A percentile compares a stretch with the other conserved stretches of the same genome.
Conservation (phyloP, 2,329 filamentous ascomycete species). For the Calonectria pteridis region DNA sequence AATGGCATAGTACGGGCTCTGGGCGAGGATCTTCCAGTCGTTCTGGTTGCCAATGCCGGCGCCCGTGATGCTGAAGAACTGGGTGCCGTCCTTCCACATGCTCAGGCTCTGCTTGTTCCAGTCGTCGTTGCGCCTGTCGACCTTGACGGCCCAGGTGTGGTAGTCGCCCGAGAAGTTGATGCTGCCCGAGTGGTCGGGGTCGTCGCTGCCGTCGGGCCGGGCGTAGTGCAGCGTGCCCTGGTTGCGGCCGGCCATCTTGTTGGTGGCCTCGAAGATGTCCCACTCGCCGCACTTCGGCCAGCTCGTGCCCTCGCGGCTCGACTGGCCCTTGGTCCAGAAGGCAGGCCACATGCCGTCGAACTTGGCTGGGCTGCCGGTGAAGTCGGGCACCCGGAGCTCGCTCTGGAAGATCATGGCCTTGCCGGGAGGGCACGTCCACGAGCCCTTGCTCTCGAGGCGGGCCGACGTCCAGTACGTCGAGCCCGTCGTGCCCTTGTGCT, state of each 20-base stretch:
- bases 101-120: neutral
- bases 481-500: neutral
- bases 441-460: neutral
- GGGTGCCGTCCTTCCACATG: neutral
- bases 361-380: neutral
- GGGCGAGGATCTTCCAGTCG: slow-evolving; percentile 1
- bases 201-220: neutral
- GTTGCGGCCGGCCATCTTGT: neutral
- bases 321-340: slow-evolving; percentile 1
- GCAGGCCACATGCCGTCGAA: neutral
- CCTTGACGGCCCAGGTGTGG: slow-evolving; percentile 1
- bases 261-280: slow-evolving; percentile 12
- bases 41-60: neutral
- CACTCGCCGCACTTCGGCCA: slow-evolving; percentile 7
- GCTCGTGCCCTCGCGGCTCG: neutral
- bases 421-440: neutral
- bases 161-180: neutral
- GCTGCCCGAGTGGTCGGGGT: neutral
- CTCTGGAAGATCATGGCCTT: slow-evolving; percentile 8
- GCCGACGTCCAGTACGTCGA: neutral
- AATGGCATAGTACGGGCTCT: slow-evolving; percentile 4
- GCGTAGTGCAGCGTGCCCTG: slow-evolving; percentile 16
- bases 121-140: neutral
- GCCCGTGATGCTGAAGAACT: neutral
- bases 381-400: slow-evolving; percentile 3